Percentiles rank a stretch among this genome's conserved stretches.
These are phyloP conservation scores for Haberlea rhodopensis DNA, from an alignment of 257 asterid species.

Conservation along the genomic window DNA sequence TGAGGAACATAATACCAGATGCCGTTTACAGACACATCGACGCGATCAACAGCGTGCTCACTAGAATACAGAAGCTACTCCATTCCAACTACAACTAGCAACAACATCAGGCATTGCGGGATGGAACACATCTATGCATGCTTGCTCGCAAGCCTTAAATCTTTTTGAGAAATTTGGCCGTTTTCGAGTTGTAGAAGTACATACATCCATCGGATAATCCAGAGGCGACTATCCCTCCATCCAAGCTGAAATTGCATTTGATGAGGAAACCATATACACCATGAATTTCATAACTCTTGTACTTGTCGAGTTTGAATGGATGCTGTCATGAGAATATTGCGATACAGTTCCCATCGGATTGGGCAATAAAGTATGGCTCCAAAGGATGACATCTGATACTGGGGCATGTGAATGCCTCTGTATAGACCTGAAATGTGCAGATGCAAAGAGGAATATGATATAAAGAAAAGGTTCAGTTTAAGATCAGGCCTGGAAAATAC, in stretches of 20 bases:
- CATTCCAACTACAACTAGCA: slow-evolving; percentile 86
- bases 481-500: neutral
- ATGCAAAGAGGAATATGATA: neutral
- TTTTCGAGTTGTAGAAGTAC: slow-evolving; percentile 58
- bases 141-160: slow-evolving; percentile 57
- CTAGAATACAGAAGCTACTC: slow-evolving; percentile 51
- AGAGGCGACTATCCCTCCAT: slow-evolving; percentile 58
- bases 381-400: slow-evolving; percentile 73
- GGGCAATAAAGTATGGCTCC: slow-evolving; percentile 79
- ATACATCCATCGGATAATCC: slow-evolving; percentile 85
- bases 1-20: no score
- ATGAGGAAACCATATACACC: slow-evolving; percentile 85
- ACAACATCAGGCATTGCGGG: slow-evolving; percentile 62
- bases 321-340: slow-evolving; percentile 68
- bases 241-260: slow-evolving; percentile 77
- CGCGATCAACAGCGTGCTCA: neutral
- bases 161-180: slow-evolving; percentile 57
- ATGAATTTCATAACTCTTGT: slow-evolving; percentile 71
- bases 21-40: no score
- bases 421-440: slow-evolving; percentile 55
- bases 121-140: slow-evolving; percentile 76
- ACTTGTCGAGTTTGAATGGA: slow-evolving; percentile 80
- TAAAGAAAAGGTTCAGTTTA: slow-evolving; percentile 2
- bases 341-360: slow-evolving; percentile 88
- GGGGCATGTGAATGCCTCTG: slow-evolving; percentile 89